These are phyloP conservation scores for Colletotrichum zoysiae DNA, from an alignment of 2,329 filamentous ascomycete species.

Conservation along the genomic window DNA sequence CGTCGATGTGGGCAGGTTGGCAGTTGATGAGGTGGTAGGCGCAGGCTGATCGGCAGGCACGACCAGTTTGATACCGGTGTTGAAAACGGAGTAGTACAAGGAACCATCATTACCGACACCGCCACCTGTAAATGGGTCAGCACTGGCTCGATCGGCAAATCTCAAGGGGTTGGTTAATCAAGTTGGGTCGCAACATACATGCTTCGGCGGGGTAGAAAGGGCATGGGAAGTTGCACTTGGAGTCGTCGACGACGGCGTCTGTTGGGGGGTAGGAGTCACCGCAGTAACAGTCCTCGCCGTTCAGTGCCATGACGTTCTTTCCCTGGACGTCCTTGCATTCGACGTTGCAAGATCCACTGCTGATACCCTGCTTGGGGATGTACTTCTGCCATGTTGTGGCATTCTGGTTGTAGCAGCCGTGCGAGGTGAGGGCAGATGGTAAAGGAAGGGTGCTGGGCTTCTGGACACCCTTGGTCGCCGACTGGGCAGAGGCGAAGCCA, in stretches of 20 bases:
- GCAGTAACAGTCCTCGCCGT: conserved; percentile 77
- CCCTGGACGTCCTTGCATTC: conserved; percentile 46
- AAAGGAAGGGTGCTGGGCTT: conserved; percentile 53
- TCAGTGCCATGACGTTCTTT: conserved; percentile 72
- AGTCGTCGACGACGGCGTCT: conserved; percentile 65
- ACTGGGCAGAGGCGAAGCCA: conserved; percentile 34
- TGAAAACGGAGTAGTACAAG: conserved; percentile 60
- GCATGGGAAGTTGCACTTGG: conserved; percentile 75
- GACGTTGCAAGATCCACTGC: conserved; percentile 58
- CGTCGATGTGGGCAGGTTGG: conserved; percentile 41
- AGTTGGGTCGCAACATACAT: conserved; percentile 65
- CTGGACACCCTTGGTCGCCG: conserved; percentile 46
- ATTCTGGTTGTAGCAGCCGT: conserved; percentile 64
- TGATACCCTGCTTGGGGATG: conserved; percentile 43
- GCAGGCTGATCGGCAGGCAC: conserved; percentile 51
- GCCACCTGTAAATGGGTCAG: conserved; percentile 49
- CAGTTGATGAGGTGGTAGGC: conserved; percentile 46
- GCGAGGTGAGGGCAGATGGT: conserved; percentile 55
- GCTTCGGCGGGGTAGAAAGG: conserved; percentile 70
- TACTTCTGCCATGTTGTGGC: conserved; percentile 54
- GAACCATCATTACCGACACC: conserved; percentile 45
- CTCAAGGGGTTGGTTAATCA: neutral
- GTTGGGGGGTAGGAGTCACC: conserved; percentile 75
- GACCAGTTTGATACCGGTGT: conserved; percentile 60
- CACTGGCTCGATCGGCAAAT: neutral